Conservation (phyloP, 2,329 filamentous ascomycete genomes). For the Mariannaea sp. region DNA sequence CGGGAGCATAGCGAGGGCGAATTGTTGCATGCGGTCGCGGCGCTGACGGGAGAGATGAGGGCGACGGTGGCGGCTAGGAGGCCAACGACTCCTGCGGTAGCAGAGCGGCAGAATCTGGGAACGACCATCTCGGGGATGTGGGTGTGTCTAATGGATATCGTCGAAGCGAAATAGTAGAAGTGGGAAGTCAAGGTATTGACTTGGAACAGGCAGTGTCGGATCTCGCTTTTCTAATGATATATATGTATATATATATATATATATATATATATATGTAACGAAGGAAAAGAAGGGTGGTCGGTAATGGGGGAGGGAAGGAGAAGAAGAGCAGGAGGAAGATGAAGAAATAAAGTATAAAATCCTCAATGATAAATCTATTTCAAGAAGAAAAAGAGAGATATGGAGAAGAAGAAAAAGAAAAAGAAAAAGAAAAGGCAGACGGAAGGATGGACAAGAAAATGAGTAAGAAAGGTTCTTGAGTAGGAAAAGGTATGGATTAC, state of each 20-base stretch:
- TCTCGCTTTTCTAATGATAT: too few species aligned
- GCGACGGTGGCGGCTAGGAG: conserved; percentile 30
- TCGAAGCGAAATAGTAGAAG: not conserved
- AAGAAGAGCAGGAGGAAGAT: not conserved
- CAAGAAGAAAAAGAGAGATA: not conserved
- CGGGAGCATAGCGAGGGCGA: conserved; percentile 73
- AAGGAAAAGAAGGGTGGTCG: not conserved
- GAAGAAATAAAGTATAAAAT: not conserved
- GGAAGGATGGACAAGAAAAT: too few species aligned
- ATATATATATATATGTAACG: not conserved
- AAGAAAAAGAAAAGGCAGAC: not conserved
- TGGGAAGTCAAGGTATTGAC: not conserved
- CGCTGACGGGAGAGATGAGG: conserved; percentile 28
- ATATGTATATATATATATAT: too few species aligned
- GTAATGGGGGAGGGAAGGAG: not conserved
- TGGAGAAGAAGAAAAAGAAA: too few species aligned
- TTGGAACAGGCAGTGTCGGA: too few species aligned
- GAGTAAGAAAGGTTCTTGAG: too few species aligned
- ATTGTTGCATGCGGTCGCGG: conserved; percentile 72
- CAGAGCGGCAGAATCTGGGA: conserved; percentile 28
- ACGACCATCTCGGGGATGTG: conserved; percentile 26
- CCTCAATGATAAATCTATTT: not conserved
- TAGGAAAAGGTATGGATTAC: too few species aligned
- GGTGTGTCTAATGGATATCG: not conserved
- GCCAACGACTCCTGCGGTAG: conserved; percentile 27